A percentile compares a stretch with the other conserved stretches of the same genome.
Conservation (phyloP, 2,329 filamentous ascomycete genomes). For the Biscogniauxia sp. region DNA sequence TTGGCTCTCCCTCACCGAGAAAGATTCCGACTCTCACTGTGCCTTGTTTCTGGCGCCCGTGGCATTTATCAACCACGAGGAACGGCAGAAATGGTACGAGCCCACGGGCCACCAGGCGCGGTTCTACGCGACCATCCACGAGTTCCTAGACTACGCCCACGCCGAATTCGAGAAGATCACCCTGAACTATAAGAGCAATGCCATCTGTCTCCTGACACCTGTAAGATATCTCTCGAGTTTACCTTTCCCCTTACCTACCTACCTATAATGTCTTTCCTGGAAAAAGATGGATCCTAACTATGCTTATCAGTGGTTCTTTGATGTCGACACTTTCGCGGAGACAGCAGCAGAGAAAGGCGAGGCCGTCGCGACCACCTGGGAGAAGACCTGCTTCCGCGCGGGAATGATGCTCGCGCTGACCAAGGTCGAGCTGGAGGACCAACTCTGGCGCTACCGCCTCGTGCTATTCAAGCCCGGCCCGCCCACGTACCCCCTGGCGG, state of each 20-base stretch:
- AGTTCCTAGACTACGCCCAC: conserved; percentile 16
- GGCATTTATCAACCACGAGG: conserved; percentile 13
- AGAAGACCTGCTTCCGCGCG: conserved; percentile 13
- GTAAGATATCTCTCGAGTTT: too few species aligned
- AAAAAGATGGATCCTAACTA: too few species aligned
- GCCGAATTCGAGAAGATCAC: conserved; percentile 3
- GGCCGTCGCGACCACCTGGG: conserved; percentile 10
- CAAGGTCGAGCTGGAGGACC: neutral
- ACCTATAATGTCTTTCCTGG: too few species aligned
- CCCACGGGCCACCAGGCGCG: conserved; percentile 17
- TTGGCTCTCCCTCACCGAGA: conserved; percentile 11
- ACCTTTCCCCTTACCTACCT: too few species aligned
- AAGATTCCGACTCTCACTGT: neutral
- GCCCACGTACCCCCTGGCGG: conserved; percentile 6
- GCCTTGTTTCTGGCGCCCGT: conserved; percentile 17
- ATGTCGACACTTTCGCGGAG: neutral
- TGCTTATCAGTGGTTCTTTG: conserved; percentile 15
- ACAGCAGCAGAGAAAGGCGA: neutral
- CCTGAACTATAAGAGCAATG: conserved; percentile 1
- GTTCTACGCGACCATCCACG: conserved; percentile 14
- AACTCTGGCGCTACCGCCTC: conserved; percentile 1
- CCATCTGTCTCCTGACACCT: conserved; percentile 17
- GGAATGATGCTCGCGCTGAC: conserved; percentile 14
- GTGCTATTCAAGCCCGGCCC: conserved; percentile 13
- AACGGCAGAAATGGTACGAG: conserved; percentile 16